Percentiles rank a stretch among this genome's conserved stretches.
These are phyloP conservation scores for Thymus mandschuricus DNA, from an alignment of 257 asterid species.

Conservation along the genomic window DNA sequence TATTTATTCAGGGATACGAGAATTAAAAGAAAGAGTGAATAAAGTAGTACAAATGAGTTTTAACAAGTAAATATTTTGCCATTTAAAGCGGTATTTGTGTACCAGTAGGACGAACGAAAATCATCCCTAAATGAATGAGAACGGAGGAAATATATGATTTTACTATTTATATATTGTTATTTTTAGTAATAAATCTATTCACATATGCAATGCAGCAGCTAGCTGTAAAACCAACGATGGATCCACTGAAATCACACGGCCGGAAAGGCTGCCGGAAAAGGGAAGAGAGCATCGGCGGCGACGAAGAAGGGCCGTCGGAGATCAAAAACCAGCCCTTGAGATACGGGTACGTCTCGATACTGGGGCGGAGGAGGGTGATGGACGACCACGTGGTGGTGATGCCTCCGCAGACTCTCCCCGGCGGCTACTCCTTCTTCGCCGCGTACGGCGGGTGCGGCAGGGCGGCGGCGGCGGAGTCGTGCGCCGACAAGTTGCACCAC, in stretches of 20 bases:
- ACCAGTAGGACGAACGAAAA: too few relatives aligned
- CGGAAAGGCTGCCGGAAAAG: constrained; percentile 25
- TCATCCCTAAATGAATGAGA: too few relatives aligned
- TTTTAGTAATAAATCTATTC: too few relatives aligned
- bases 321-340: not conserved
- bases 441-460: constrained; percentile 68
- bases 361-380: constrained; percentile 68
- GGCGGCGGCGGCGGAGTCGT: constrained; percentile 43
- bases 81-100: too few relatives aligned
- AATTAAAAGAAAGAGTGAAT: too few relatives aligned
- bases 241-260: not conserved
- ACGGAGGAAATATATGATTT: too few relatives aligned
- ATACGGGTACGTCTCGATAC: constrained; percentile 48
- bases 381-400: constrained; percentile 53
- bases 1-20: too few relatives aligned
- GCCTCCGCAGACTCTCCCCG: constrained; percentile 33
- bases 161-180: too few relatives aligned
- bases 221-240: not conserved
- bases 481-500: constrained; percentile 49
- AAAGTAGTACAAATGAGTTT: too few relatives aligned
- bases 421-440: constrained; percentile 50
- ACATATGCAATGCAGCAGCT: not conserved
- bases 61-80: too few relatives aligned
- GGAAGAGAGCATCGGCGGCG: not conserved
- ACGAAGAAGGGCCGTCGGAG: not conserved